A percentile compares a stretch with the other conserved stretches of the same genome.
Evolutionary conservation across 768 basidiomycete species (phyloP).

Genomic region (Porphyrellus cyaneotinctus): DNA sequence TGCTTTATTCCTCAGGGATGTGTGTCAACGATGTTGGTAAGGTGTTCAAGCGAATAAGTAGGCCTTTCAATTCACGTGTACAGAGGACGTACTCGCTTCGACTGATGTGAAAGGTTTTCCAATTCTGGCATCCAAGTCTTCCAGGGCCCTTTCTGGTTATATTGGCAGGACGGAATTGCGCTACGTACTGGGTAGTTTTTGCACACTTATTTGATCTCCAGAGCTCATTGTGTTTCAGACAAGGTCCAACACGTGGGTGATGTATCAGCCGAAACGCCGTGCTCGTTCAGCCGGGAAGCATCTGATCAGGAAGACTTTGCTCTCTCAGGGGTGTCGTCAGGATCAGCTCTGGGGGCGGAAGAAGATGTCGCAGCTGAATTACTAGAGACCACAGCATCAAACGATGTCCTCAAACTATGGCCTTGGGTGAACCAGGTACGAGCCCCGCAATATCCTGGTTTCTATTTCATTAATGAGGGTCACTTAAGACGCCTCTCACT

Average conservation of each 20-base stretch:
- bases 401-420: constrained; percentile 64
- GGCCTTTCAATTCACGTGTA: constrained; percentile 1
- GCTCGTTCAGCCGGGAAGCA: constrained; percentile 58
- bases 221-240: constrained; percentile 42
- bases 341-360: constrained; percentile 54
- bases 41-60: constrained; percentile 23
- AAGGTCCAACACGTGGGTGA: constrained; percentile 63
- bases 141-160: constrained; percentile 72
- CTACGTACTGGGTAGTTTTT: constrained; percentile 71
- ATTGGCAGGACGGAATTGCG: constrained; percentile 82
- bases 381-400: constrained; percentile 55
- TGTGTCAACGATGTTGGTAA: constrained; percentile 74
- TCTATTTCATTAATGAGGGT: not conserved
- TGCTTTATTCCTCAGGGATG: constrained; percentile 73
- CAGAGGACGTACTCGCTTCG: constrained; percentile 68
- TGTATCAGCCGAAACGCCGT: constrained; percentile 59
- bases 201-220: not conserved
- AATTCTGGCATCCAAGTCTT: constrained; percentile 62
- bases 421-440: constrained; percentile 93
- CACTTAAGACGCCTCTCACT: constrained; percentile 79
- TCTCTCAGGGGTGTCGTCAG: constrained; percentile 39
- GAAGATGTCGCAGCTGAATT: constrained; percentile 67
- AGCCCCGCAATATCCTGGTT: not conserved
- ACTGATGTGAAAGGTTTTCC: constrained; percentile 91
- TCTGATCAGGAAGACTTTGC: constrained; percentile 51